Evolutionary conservation across 1,284 basidiomycete genomes (phyloP), one percentile per base, ranked within the genome.

Genomic region (Ceratobasidium theobromae): DNA sequence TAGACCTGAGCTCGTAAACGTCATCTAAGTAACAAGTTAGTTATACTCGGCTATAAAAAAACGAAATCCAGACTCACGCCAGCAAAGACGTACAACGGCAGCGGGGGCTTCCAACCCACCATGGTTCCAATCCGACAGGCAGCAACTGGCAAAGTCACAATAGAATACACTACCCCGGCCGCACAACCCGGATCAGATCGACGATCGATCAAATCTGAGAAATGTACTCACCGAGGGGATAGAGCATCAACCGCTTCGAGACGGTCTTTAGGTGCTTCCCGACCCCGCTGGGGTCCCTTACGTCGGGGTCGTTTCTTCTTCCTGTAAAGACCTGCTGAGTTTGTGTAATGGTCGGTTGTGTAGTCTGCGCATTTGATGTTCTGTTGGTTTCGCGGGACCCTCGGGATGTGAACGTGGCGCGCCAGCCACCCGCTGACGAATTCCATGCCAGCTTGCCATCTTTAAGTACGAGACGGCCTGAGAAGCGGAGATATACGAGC

Each of bases 201-300:
- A 16, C 16, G 23, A 8, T 3, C 41, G 25, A 6, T 14, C 8
- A 33, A 8, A 8, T 21, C 16, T 38, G 8, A 8, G 35, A 8
- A 16, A 8, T 8, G 41, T n/a, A n/a, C 57, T 60, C 32, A 48
- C 57, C 45, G 32, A 60, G 30, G n/a, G 57, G 57, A 38, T 60
- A 60, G 4, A 60, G 27, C 57, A 60, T 60, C 30, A 60, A n/a
- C 43, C 57, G 18, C 45, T 45, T 60, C 43, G 57, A 41, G 35
- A 60, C 35, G 5, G 27, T 33, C 30, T 60, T 48, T 27, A 60
- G 27, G 30, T 60, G 57, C 23, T 49, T 60, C 16, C 57, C 43
- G 21, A 60, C 25, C 18, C 57, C 43, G 23, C 16, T 60, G n/a
- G n/a, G n/a, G n/a, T n/a, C n/a, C n/a, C n/a, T n/a, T n/a, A n/a